Evolutionary conservation across 2,329 filamentous ascomycete genomes (phyloP), one percentile per base, ranked within the genome.

Genomic region (Fusarium subglutinans): DNA sequence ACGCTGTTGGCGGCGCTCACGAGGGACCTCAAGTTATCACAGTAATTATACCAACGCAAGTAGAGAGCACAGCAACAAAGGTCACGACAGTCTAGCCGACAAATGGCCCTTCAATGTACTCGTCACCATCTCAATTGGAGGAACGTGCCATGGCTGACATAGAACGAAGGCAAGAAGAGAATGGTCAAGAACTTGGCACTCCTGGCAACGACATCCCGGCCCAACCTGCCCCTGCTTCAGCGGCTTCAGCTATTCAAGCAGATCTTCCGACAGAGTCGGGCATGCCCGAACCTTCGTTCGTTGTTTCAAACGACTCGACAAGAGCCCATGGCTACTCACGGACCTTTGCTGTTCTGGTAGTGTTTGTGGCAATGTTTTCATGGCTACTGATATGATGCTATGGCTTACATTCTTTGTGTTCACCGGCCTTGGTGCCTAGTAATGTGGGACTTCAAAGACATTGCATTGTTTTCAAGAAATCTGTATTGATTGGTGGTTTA

Each of bases 31-130:
- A 74, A 13, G 50, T 78, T 24, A 65, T 79, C 30, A 80, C 77
- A 20, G 66, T 81, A 11, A 75, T 79, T 44, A 65, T 76, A 22
- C 65, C 79, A 26, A 69, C 72, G 17, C 66, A 70, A 24, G 56
- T 75, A 15, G 66, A 70, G 15, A 63, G 70, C 17, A 72, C 76
- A 14, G 56, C 73, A 50, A 80, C 72, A 35, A 71, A 37, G 35
- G 48, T 71, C 38, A 54, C 73, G 35, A 75, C 73, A 38, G 62
- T 71, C 56, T 71, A 61, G 66, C 59, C 57, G 60, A 68, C 72
- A 17, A 45, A 63, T 24, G 47, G 47, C 15, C 28, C 70, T n/a
- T 71, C 75, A 15, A 68, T 43, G 28, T 55, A 50, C 54, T 48
- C 67, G 26, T 43, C 56, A 12, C 30, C 55, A 8, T 57, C 54